Base-by-base conservation (phyloP, 345 rosid species). In the Clarkia xantiana region DNA sequence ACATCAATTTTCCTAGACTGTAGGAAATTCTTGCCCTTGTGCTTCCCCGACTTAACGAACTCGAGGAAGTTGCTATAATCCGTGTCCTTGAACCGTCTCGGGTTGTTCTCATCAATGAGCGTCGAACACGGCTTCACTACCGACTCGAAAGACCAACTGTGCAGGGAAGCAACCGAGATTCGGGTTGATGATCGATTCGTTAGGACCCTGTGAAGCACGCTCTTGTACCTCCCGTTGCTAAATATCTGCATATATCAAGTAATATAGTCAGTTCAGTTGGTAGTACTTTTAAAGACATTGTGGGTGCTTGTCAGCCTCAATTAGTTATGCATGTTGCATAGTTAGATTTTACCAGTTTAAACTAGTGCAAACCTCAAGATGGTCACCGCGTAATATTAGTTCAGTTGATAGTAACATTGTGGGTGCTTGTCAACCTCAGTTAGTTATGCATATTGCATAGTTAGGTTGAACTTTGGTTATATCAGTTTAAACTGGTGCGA, bases 211-310 rank as follows among this genome's bases (percentile, higher is more conserved):
- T 71, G 76, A 2, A 71, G 61, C 6, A 63, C 72, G 45, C 76
- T 71, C 42, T 57, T 67, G 64, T 63, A 71, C 15, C 55, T 67
- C 23, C 72, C 76, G 45, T 71, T 71, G 59, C 72, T 73, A 17
- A 63, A 66, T 61, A 76, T 46, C 76, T 66, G 67, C 50, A 49
- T 38, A 40, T 53, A 53, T 40, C 14, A 34, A 60, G 0, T 14
- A 36, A 40, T 54, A 44, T 20, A 16, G 14, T 41, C 11, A 1
- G 44, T 41, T 4, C 11, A 41, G 44, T 41, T 0, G 1, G n/a
- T 1, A 3, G 11, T 41, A 14, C 44, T 14, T 10, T 4, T 41
- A 11, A 14, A 14, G n/a, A 41, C n/a, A 10, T 5, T 41, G 14
- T 11, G 1, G n/a, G 3, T 41, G 44, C 4, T 2, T 10, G 5